Percentiles rank a stretch among this genome's conserved stretches.
phyloP scores from a whole-genome alignment of 345 rosid genomes.

The Syzygium oleosum region DNA sequence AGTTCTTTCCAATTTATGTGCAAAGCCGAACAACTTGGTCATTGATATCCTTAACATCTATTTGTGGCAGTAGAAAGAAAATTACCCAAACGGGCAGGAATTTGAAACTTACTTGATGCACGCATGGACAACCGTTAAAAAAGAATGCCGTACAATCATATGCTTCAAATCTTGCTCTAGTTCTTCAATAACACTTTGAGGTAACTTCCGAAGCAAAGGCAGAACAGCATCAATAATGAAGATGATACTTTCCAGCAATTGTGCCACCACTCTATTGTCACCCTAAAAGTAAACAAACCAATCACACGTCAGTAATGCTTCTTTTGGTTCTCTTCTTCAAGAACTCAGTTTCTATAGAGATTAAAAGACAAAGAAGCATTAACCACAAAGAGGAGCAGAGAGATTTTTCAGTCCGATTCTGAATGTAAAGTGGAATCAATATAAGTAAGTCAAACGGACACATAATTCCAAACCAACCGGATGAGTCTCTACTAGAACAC shows the following conservation, averaged over 20 bases:
- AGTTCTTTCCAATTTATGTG: background rate
- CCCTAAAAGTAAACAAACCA: slow-evolving; percentile 41
- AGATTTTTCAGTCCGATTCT: background rate
- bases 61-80: background rate
- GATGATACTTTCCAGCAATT: slow-evolving; percentile 88
- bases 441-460: background rate
- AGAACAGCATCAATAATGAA: slow-evolving; percentile 84
- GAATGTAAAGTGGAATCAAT: background rate
- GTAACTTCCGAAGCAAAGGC: slow-evolving; percentile 79
- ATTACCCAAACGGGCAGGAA: background rate
- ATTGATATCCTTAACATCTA: background rate
- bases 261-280: slow-evolving; percentile 77
- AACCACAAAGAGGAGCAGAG: background rate
- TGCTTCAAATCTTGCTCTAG: slow-evolving; percentile 94
- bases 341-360: background rate
- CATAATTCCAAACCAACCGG: background rate
- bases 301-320: background rate
- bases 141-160: slow-evolving; percentile 92
- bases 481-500: background rate
- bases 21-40: background rate
- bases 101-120: slow-evolving; percentile 67
- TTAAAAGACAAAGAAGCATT: background rate
- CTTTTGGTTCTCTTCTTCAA: background rate
- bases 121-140: slow-evolving; percentile 96
- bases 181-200: slow-evolving; percentile 71